Percentiles rank a stretch among this genome's conserved stretches.
Evolutionary conservation across 352 stramenopile genomes (phyloP).

Genomic region (Aphanomyces invadans): DNA sequence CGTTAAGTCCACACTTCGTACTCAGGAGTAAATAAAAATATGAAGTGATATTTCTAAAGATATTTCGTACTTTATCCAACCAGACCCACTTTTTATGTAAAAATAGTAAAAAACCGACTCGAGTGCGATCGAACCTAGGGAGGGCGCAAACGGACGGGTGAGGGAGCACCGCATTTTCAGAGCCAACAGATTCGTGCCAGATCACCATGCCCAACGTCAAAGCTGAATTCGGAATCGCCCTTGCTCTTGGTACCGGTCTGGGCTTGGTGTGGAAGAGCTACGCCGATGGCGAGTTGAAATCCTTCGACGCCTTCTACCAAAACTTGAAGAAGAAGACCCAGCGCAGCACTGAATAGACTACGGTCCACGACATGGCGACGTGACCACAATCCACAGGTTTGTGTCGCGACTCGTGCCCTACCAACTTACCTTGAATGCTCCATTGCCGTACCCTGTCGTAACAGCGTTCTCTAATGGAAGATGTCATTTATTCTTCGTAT

Average conservation of each 20-base stretch:
- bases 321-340: constrained; percentile 52
- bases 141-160: neutral
- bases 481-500: neutral
- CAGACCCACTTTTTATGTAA: neutral
- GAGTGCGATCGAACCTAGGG: neutral
- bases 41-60: too few relatives aligned
- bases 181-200: constrained; percentile 12
- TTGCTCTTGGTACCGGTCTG: constrained; percentile 44
- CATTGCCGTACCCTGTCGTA: neutral
- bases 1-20: too few relatives aligned
- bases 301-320: constrained; percentile 74
- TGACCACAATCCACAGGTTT: too few relatives aligned
- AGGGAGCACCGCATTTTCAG: constrained; percentile 4
- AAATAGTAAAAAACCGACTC: neutral
- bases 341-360: constrained; percentile 33
- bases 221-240: constrained; percentile 77
- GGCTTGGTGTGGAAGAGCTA: constrained; percentile 57
- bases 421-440: neutral
- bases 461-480: neutral
- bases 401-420: neutral
- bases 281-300: constrained; percentile 61
- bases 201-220: constrained; percentile 65
- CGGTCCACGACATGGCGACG: too few relatives aligned
- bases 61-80: neutral
- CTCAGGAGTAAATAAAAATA: too few relatives aligned